Evolutionary conservation across 2,329 filamentous ascomycete genomes (phyloP).

Genomic region (Fusarium mexicanum): DNA sequence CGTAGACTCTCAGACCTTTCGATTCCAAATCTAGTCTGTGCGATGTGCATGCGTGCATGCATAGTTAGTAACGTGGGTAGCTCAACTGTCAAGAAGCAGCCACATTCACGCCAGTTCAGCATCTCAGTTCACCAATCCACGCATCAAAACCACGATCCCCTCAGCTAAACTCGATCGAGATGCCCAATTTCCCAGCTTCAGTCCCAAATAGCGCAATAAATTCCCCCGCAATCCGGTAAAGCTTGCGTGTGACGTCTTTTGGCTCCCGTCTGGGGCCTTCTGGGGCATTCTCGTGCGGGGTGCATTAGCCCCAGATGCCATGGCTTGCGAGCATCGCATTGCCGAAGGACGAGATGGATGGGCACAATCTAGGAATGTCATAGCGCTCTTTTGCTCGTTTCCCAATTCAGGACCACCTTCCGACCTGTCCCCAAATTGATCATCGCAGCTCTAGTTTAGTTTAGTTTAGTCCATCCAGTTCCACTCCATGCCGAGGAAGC

Average conservation of each 20-base stretch:
- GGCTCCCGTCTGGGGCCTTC: not conserved
- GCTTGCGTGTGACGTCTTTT: not conserved
- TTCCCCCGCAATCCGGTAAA: conserved; percentile 2
- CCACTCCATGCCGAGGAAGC: not conserved
- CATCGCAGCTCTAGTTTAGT: not conserved
- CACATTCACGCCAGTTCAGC: not conserved
- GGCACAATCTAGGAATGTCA: not conserved
- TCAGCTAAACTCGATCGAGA: not conserved
- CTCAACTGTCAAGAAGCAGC: not conserved
- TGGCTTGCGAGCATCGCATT: conserved; percentile 23
- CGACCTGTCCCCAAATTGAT: conserved; percentile 16
- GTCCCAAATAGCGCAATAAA: not conserved
- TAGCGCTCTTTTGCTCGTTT: not conserved
- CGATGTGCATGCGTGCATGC: not conserved
- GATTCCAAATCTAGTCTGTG: not conserved
- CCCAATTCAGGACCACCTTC: conserved; percentile 33
- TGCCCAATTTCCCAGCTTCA: not conserved
- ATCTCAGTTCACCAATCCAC: not conserved
- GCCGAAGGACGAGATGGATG: not conserved
- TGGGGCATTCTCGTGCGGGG: conserved; percentile 16
- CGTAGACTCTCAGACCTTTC: not conserved
- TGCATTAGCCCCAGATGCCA: conserved; percentile 20
- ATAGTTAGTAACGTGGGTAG: not conserved
- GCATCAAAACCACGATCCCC: not conserved
- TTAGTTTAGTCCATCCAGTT: not conserved